Base-by-base conservation (phyloP, 2,329 filamentous ascomycete species). In the Colletotrichum karsti region DNA sequence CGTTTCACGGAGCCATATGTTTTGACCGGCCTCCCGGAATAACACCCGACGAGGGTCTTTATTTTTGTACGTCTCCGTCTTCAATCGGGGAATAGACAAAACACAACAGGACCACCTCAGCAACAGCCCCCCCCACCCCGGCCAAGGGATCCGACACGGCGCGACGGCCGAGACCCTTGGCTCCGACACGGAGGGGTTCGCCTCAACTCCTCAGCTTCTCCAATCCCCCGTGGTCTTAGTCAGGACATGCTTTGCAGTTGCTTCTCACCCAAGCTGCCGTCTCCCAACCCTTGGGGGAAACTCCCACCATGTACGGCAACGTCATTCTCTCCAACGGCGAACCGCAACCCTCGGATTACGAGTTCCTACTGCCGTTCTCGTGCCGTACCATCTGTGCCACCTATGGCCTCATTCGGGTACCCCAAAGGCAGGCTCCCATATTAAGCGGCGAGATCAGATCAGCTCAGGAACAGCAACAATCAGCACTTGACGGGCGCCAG, bases 381-480 rank as follows among this genome's bases (percentile, higher is more conserved):
- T 7, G n/a, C 8, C 33, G 6, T 20, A 48, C 60, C 51, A 50
- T 41, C n/a, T 20, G 18, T 18, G 24, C 39, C 24, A 26, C 48
- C 26, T 37, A 24, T 63, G 51, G 54, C 46, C 39, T 65, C 33
- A 20, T 44, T 46, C 39, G 30, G 37, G 18, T 46, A 18, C 12
- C 46, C 33, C 28, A 10, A n/a, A 58, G 13, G 28, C 30, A 64
- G 42, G 15, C 22, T 18, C 18, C 42, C 28, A 28, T 54, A n/a
- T 42, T 22, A 18, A 42, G 24, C 24, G 15, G 48, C 35, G 28
- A 53, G 22, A 54, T 54, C 20, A 39, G 28, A 48, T 48, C 28
- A 39, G 61, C 46, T 68, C 33, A 59, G 39, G n/a, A 50, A 67
- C 55, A 53, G 65, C 42, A 67, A 62, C n/a, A 56, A 67, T 67